These are phyloP conservation scores for Micractinium sp. DNA, from an alignment of 139 green algal genomes.

Conservation along the genomic window DNA sequence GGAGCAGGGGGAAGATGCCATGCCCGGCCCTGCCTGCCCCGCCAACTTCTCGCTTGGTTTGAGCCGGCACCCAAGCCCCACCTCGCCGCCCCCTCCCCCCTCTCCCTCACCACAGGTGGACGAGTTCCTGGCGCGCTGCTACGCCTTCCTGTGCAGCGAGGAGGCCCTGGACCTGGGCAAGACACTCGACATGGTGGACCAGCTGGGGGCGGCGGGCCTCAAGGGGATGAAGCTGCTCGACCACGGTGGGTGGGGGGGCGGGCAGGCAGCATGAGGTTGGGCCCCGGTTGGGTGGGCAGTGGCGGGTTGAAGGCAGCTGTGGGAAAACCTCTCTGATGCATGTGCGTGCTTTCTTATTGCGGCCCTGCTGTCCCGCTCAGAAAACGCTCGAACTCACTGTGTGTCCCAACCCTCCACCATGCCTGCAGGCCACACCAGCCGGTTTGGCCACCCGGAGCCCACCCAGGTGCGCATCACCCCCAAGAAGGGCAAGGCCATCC, in stretches of 20 bases:
- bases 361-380: no score
- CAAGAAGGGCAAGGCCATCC: slow-evolving; percentile 69
- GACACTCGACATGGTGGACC: slow-evolving; percentile 58
- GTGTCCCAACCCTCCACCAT: no score
- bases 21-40: no score
- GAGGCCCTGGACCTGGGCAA: slow-evolving; percentile 9
- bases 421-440: slow-evolving; percentile 52
- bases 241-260: slow-evolving; percentile 19
- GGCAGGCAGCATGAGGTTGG: background rate
- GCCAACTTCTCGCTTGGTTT: no score
- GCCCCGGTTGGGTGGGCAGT: no score
- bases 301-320: no score
- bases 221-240: slow-evolving; percentile 67
- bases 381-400: no score
- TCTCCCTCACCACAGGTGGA: no score
- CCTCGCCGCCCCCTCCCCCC: background rate
- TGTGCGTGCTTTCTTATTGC: no score
- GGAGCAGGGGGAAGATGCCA: no score
- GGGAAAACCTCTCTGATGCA: no score
- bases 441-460: slow-evolving; percentile 67
- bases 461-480: slow-evolving; percentile 66
- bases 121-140: slow-evolving; percentile 49
- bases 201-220: slow-evolving; percentile 63
- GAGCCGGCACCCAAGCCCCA: background rate
- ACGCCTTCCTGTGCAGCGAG: slow-evolving; percentile 46